Conservation (phyloP, 768 basidiomycete genomes). For the Lactarius sp. region DNA sequence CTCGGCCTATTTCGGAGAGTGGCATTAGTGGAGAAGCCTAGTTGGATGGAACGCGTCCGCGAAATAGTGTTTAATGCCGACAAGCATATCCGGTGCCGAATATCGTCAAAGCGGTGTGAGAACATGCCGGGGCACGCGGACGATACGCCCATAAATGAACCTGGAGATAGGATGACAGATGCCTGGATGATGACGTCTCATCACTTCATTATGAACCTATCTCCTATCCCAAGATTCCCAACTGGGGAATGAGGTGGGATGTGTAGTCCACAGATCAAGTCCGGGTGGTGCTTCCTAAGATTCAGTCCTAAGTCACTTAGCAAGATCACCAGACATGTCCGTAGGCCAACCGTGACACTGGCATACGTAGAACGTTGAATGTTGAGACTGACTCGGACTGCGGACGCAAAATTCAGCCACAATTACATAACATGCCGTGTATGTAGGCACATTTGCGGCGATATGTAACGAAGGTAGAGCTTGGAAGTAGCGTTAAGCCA, state of each 20-base stretch:
- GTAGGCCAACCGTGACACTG: too few relatives aligned
- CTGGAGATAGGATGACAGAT: not conserved
- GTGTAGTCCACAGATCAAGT: not conserved
- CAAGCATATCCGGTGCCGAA: constrained; percentile 2
- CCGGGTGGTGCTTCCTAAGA: too few relatives aligned
- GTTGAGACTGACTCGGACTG: too few relatives aligned
- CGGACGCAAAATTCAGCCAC: too few relatives aligned
- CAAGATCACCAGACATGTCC: too few relatives aligned
- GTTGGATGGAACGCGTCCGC: not conserved
- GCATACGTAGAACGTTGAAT: not conserved
- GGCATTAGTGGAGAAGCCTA: not conserved
- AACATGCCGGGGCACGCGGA: not conserved
- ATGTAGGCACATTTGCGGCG: too few relatives aligned
- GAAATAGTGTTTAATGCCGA: not conserved
- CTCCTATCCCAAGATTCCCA: not conserved
- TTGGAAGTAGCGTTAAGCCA: not conserved
- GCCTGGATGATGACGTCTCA: not conserved
- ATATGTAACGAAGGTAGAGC: too few relatives aligned
- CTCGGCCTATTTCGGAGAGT: not conserved
- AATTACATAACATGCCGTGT: not conserved
- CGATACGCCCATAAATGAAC: not conserved
- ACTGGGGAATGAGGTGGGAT: too few relatives aligned
- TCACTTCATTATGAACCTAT: not conserved
- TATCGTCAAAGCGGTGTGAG: not conserved
- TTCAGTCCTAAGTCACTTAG: too few relatives aligned